A percentile compares a stretch with the other conserved stretches of the same genome.
Conservation (phyloP, 2,329 filamentous ascomycete species). For the Beauveria bassiana region DNA sequence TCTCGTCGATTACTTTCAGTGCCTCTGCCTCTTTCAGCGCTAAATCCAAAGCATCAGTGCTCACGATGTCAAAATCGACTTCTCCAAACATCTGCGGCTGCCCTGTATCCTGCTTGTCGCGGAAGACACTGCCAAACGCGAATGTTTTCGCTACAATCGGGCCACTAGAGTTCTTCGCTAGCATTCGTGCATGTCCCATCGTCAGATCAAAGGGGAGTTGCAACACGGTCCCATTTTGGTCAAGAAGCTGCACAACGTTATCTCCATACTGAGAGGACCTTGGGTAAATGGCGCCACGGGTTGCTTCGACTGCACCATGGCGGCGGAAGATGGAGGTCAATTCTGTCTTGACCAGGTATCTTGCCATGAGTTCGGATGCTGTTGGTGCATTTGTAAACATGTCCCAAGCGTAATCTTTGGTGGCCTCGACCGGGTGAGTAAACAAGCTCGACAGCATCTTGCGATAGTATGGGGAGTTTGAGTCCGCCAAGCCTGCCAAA, state of each 20-base stretch:
- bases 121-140: constrained; percentile 80
- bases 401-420: constrained; percentile 76
- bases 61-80: constrained; percentile 95
- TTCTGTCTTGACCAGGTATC: constrained; percentile 65
- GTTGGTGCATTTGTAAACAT: constrained; percentile 50
- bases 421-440: constrained; percentile 63
- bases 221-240: constrained; percentile 76
- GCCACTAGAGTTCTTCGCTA: constrained; percentile 61
- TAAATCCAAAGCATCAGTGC: constrained; percentile 69
- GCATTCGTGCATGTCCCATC: constrained; percentile 74
- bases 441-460: constrained; percentile 87
- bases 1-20: constrained; percentile 89
- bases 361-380: constrained; percentile 58
- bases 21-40: constrained; percentile 89
- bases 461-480: constrained; percentile 78
- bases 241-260: constrained; percentile 72
- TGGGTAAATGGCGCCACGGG: constrained; percentile 71
- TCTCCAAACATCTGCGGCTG: constrained; percentile 79
- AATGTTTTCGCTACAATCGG: constrained; percentile 67
- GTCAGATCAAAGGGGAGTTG: constrained; percentile 94
- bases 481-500: constrained; percentile 72
- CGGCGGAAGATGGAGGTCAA: constrained; percentile 73
- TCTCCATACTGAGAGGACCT: constrained; percentile 67
- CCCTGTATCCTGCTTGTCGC: constrained; percentile 68
- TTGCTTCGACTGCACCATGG: constrained; percentile 80